Evolutionary conservation across 768 basidiomycete species (phyloP), one percentile per base, ranked within the genome.

Genomic region (Lactarius pseudohatsudake): DNA sequence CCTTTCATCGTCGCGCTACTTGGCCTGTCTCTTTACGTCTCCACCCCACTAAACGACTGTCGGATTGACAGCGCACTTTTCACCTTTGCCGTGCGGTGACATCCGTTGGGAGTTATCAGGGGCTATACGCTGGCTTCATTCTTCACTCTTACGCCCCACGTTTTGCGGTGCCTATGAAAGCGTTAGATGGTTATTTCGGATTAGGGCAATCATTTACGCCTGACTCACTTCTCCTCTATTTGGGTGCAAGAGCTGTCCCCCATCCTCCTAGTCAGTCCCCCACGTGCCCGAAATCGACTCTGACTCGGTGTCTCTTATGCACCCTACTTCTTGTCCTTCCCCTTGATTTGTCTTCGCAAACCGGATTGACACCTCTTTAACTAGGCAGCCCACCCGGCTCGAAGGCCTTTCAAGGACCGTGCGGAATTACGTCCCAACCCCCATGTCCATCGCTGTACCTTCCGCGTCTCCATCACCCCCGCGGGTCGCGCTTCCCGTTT

Each of bases 321-420:
- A 62, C 36, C 56, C 45, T 59, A 20, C 53, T 50, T 62, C 50
- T 47, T n/a, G 41, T 61, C 54, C 54, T 50, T 57, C 20, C 56
- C 8, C 40, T 53, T 36, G 30, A 40, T 30, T 8, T 32, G 38
- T 38, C 45, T 16, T 34, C 8, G n/a, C 36, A 18, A 18, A 32
- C n/a, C 20, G 5, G 22, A 28, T 53, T 61, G 22, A 68, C 47
- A 30, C 30, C 59, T 58, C 30, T 65, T 57, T 47, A 18, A 40
- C 34, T 72, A 85, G 83, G n/a, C 81, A 79, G 66, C 80, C 80
- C 10, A 80, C 83, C 0, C 78, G 82, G 64, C 76, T 86, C 22
- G 82, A 84, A 73, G 78, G 77, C 28, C 77, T 86, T 68, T 82
- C 85, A 11, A 81, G 81, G 22, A 80, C 84, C 11, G 76, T 86